These are phyloP conservation scores for Clohesyomyces aquaticus DNA, from an alignment of 495 filamentous ascomycete genomes.

Conservation along the genomic window DNA sequence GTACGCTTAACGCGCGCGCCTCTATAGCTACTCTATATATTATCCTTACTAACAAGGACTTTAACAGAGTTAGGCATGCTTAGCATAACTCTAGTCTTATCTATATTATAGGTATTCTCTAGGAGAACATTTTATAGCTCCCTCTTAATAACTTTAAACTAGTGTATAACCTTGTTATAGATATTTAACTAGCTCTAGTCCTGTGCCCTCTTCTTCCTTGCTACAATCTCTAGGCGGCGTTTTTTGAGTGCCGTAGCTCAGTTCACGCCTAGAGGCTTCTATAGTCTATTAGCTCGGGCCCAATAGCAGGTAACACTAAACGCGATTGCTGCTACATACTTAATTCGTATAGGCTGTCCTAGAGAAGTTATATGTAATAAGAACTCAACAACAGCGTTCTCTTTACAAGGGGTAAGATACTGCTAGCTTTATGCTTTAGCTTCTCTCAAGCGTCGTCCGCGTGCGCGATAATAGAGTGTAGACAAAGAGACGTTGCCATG, in stretches of 20 bases:
- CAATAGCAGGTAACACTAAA: not conserved
- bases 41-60: slow-evolving; percentile 45
- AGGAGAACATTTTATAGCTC: too few species aligned
- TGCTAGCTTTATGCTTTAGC: slow-evolving; percentile 26
- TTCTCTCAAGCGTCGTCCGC: slow-evolving; percentile 24
- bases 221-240: slow-evolving; percentile 40
- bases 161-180: slow-evolving; percentile 48
- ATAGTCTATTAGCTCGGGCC: slow-evolving; percentile 4
- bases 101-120: too few species aligned
- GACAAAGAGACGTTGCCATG: slow-evolving; percentile 1
- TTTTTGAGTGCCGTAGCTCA: slow-evolving; percentile 36
- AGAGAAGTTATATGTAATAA: slow-evolving; percentile 10
- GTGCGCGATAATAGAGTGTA: slow-evolving; percentile 18
- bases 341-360: slow-evolving; percentile 23
- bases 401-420: slow-evolving; percentile 25
- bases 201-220: slow-evolving; percentile 34
- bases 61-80: slow-evolving; percentile 47
- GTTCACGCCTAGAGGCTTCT: slow-evolving; percentile 27
- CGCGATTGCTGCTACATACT: slow-evolving; percentile 5
- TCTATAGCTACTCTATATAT: too few species aligned
- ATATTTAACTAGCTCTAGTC: slow-evolving; percentile 41
- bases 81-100: too few species aligned
- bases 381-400: slow-evolving; percentile 24
- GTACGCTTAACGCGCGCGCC: slow-evolving; percentile 38
- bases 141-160: too few species aligned